Percentiles rank a stretch among this genome's conserved stretches.
Evolutionary conservation across 768 basidiomycete genomes (phyloP).

Genomic region (Serpula lacrymans): DNA sequence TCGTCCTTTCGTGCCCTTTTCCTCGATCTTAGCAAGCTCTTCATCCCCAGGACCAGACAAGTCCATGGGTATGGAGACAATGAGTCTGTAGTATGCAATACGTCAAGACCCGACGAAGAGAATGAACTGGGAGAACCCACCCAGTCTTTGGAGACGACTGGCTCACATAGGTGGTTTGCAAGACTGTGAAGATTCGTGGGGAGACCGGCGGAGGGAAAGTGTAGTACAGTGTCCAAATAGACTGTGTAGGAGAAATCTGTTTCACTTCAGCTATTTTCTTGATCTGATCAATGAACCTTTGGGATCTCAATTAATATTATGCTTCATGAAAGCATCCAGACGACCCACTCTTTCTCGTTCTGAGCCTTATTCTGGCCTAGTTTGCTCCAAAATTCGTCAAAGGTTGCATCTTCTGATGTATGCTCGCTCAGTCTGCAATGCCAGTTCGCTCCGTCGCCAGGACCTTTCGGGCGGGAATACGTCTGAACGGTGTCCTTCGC

Average conservation of each 20-base stretch:
- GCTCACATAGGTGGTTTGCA: slow-evolving; percentile 58
- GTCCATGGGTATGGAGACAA: slow-evolving; percentile 69
- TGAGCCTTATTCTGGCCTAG: slow-evolving; percentile 62
- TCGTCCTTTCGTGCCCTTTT: slow-evolving; percentile 60
- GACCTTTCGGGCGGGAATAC: slow-evolving; percentile 46
- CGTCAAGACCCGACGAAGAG: neutral
- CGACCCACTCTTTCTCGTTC: slow-evolving; percentile 64
- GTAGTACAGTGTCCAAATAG: slow-evolving; percentile 72
- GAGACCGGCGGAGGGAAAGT: slow-evolving; percentile 68
- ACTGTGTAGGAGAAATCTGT: slow-evolving; percentile 57
- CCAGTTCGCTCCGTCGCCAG: slow-evolving; percentile 61
- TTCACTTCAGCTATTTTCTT: slow-evolving; percentile 62
- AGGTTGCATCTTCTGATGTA: slow-evolving; percentile 59
- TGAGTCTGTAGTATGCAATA: slow-evolving; percentile 17
- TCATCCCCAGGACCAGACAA: slow-evolving; percentile 46
- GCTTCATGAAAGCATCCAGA: neutral
- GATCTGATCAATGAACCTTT: slow-evolving; percentile 64
- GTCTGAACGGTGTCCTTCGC: slow-evolving; percentile 55
- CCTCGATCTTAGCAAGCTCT: slow-evolving; percentile 59
- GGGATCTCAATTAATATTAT: neutral
- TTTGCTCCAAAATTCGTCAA: slow-evolving; percentile 71
- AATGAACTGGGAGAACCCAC: slow-evolving; percentile 38
- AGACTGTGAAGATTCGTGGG: slow-evolving; percentile 71
- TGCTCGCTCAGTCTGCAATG: slow-evolving; percentile 68
- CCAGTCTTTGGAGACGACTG: slow-evolving; percentile 52